Base-by-base conservation (phyloP, 371 early-diverging fungal species). In the Rhizopus microsporus region DNA sequence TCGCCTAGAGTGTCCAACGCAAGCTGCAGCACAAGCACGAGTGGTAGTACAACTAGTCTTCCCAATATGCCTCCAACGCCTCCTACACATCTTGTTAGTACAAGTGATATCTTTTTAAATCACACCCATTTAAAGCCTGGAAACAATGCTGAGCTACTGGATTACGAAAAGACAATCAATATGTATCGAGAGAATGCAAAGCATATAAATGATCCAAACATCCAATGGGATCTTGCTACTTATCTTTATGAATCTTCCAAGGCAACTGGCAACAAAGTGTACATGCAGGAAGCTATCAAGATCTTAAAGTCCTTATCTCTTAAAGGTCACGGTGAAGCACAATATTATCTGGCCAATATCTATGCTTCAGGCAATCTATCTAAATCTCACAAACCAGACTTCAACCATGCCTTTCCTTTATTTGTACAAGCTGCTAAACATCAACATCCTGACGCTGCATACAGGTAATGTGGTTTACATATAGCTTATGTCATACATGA, bases 221-320 rank as follows among this genome's bases (percentile, higher is more conserved):
- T 89, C 23, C 91, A 88, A 65, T 82, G 90, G 37, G 90, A 89
- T 56, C 87, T 93, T 65, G 92, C 91, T 4, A 82, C 81, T 15
- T 87, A 81, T 47, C 74, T 89, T 67, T 81, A 85, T 7, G 80
- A 84, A 30, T 78, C 84, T 13, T 83, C 83, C 42, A 23, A 30
- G 4, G 54, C 80, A 29, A 65, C 67, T 9, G 71, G 77, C 29
- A 73, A 69, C 3, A 62, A 74, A 40, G 77, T 79, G 39, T 74
- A 83, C 51, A 65, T 82, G 34, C 65, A 61, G 31, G 88, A 87
- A 60, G 86, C 84, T 29, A 69, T 74, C 62, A 81, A 84, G 57
- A 59, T 87, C n/a, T 46, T 84, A 33, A 77, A 80, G 51, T 78
- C 81, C 45, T 57, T 84, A 30, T 76, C 86, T 15, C 68, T 78